A percentile compares a stretch with the other conserved stretches of the same genome.
Evolutionary conservation across 768 basidiomycete genomes (phyloP).

Genomic region (Boletus subcaerulescens): DNA sequence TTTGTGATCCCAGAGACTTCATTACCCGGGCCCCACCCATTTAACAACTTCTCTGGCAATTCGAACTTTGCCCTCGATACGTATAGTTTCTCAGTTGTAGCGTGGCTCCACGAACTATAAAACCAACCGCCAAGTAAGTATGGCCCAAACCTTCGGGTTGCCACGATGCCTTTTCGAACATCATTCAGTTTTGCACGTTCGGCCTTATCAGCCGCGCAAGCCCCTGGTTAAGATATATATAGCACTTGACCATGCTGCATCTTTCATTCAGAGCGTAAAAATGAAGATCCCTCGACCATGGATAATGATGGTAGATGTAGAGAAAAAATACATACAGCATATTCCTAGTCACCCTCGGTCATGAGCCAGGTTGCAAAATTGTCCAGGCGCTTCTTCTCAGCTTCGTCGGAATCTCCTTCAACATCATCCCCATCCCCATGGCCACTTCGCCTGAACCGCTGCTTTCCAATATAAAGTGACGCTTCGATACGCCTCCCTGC

Average conservation of each 20-base stretch:
- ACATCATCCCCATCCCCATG: slow-evolving; percentile 62
- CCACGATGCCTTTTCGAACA: too few relatives aligned
- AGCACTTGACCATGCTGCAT: not conserved
- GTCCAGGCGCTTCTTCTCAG: slow-evolving; percentile 82
- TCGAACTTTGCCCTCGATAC: too few relatives aligned
- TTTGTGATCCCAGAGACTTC: too few relatives aligned
- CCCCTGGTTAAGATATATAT: too few relatives aligned
- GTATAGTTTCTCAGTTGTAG: too few relatives aligned
- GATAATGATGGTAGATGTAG: not conserved
- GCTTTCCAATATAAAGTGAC: slow-evolving; percentile 74
- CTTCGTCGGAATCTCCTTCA: slow-evolving; percentile 65
- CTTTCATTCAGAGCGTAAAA: not conserved
- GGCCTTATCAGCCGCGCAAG: too few relatives aligned
- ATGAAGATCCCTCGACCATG: not conserved
- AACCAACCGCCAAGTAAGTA: too few relatives aligned
- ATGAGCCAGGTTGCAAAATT: slow-evolving; percentile 87
- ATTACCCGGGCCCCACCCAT: too few relatives aligned
- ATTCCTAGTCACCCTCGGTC: slow-evolving; percentile 63
- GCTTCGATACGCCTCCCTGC: slow-evolving; percentile 82
- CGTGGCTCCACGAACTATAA: too few relatives aligned
- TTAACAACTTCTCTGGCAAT: too few relatives aligned
- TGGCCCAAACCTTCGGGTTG: too few relatives aligned
- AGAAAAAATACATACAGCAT: slow-evolving; percentile 3
- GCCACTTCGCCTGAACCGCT: slow-evolving; percentile 77
- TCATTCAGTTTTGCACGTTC: too few relatives aligned